Base-by-base conservation (phyloP, 257 asterid genomes). In the Osmanthus fragrans region DNA sequence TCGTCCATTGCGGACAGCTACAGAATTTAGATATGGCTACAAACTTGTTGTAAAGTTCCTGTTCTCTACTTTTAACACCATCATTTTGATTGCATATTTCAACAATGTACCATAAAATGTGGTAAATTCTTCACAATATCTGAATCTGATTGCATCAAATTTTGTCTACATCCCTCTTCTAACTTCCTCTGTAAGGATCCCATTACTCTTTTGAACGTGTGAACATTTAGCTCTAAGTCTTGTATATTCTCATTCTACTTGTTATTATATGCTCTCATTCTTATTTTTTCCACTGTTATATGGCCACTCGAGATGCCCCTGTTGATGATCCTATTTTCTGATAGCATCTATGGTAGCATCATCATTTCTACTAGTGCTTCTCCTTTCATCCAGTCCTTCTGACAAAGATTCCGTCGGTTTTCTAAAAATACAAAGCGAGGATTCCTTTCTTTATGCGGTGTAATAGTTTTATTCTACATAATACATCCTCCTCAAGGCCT, bases 21-120 rank as follows among this genome's bases (percentile, higher is more conserved):
- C 86, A 33, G 98, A 92, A 39, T 96, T 96, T 79, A 86, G 92
- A 88, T 96, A 96, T 78, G 99, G 99, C 88, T 96, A 92, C 94
- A 96, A 96, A 77, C 86, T 96, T 80, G 97, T 96, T 37, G 99
- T 96, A 93, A 88, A 84, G 87, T 79, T 87, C 84, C 79, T 29
- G n/a, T 21, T 79, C 84, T 81, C 75, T 37, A 23, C 76, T 72
- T 67, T 63, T 32, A 60, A 23, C 27, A 5, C 18, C 47, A 45
- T 6, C 10, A 19, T 68, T 65, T 11, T 70, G 47, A 19, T 80
- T 56, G 71, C 65, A 9, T 75, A 74, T n/a, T 33, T 39, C 37
- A 5, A 36, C 27, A 11, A 11, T 56, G n/a, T 40, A 12, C 19
- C n/a, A 37, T 7, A 29, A 21, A 6, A 2, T 3, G 9, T 16